These are phyloP conservation scores for Aspergillus egyptiacus DNA, from an alignment of 495 filamentous ascomycete genomes.

Conservation along the genomic window DNA sequence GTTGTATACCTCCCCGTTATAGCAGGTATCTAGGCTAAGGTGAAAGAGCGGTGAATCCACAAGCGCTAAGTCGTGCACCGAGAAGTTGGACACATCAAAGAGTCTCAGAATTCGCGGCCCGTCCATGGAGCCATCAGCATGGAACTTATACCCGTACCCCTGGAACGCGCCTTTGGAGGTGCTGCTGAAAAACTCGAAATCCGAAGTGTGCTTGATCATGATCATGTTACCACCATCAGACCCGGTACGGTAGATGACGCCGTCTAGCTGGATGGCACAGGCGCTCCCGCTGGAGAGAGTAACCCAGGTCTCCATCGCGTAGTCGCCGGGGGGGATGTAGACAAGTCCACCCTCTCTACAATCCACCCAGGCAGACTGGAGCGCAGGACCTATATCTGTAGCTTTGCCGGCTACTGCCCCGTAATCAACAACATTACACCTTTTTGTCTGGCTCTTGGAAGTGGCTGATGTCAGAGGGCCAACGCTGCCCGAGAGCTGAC, in stretches of 20 bases:
- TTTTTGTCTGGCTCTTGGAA: slow-evolving; percentile 28
- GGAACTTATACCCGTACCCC: slow-evolving; percentile 45
- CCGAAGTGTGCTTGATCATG: slow-evolving; percentile 38
- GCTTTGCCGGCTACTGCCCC: slow-evolving; percentile 42
- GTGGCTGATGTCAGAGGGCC: slow-evolving; percentile 37
- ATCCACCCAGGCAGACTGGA: slow-evolving; percentile 41
- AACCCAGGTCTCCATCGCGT: slow-evolving; percentile 32
- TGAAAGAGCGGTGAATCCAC: slow-evolving; percentile 50
- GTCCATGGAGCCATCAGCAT: slow-evolving; percentile 16
- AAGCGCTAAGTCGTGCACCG: slow-evolving; percentile 45
- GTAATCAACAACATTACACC: slow-evolving; percentile 48
- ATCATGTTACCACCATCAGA: slow-evolving; percentile 47
- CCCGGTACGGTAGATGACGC: slow-evolving; percentile 42
- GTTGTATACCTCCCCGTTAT: slow-evolving; percentile 47
- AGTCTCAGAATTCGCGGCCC: slow-evolving; percentile 38
- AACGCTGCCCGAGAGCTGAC: slow-evolving; percentile 19
- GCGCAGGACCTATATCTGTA: slow-evolving; percentile 42
- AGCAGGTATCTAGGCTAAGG: slow-evolving; percentile 41
- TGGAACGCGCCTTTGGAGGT: slow-evolving; percentile 46
- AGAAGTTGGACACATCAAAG: slow-evolving; percentile 39
- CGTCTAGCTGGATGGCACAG: slow-evolving; percentile 45
- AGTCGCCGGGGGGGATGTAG: slow-evolving; percentile 33
- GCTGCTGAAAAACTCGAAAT: slow-evolving; percentile 48
- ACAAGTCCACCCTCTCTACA: slow-evolving; percentile 37
- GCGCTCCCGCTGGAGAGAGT: slow-evolving; percentile 32